Base-by-base conservation (phyloP, 495 filamentous ascomycete genomes). In the Antarctomyces pellizariae region DNA sequence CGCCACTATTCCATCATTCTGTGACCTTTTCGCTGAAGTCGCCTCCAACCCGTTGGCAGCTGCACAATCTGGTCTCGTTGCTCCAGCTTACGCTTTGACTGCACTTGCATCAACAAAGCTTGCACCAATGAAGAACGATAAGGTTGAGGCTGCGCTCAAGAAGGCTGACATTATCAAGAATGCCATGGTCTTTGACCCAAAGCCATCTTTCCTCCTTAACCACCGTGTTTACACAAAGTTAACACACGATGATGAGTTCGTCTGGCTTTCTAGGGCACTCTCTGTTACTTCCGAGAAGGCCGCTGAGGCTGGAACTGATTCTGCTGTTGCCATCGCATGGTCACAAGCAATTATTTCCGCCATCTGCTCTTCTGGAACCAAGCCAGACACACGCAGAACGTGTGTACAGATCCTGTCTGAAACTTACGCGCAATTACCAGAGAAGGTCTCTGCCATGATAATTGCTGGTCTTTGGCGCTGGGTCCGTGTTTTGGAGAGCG, bases 171-270 rank as follows among this genome's bases (percentile, higher is more conserved):
- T 78, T 11, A 39, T 56, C 10, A 59, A 68, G 21, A 63, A 72
- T 31, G 61, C 66, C 21, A 54, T 91, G 26, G 52, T 52, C 0
- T 45, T 64, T 9, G 60, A 64, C 7, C 65, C 76, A 0, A 92
- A 84, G 42, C 67, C 73, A 6, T 84, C 80, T 0, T 84, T 84
- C 44, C 53, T 93, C 4, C 56, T 95, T 1, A 91, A 79, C 41
- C 65, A 68, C 12, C 74, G 71, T 26, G 63, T 84, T 5, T 93
- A 82, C 49, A 60, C 71, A 18, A 91, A 89, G 40, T 43, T 93
- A 10, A 47, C 55, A 3, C 49, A 49, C 4, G 62, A 74, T 22
- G 69, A 77, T 11, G 86, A 93, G 36, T 49, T 76, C 14, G 54
- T 51, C 25, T 95, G 89, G 80, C 52, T 68, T 18, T 49, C 70